These are phyloP conservation scores for Penicillium hesseltinei DNA, from an alignment of 2,329 filamentous ascomycete genomes.

Conservation along the genomic window DNA sequence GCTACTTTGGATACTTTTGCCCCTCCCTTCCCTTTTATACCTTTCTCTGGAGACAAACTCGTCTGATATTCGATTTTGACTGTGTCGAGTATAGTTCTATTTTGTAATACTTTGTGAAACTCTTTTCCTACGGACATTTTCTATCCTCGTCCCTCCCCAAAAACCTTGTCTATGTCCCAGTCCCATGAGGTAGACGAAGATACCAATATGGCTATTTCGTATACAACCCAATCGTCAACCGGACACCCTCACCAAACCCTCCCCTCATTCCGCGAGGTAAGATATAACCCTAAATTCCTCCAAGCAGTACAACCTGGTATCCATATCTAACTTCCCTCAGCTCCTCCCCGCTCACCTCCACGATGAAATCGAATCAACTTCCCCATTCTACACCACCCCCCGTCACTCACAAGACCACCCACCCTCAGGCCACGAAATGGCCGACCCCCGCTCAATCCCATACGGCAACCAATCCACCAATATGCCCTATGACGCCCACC, in stretches of 20 bases:
- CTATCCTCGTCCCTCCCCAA: slow-evolving; percentile 2
- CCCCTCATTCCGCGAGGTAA: slow-evolving; percentile 41
- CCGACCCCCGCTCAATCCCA: slow-evolving; percentile 31
- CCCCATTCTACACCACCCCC: slow-evolving; percentile 33
- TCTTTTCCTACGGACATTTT: background rate
- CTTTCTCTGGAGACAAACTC: background rate
- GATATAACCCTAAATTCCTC: background rate
- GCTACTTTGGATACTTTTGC: background rate
- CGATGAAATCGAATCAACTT: slow-evolving; percentile 42
- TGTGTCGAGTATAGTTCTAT: background rate
- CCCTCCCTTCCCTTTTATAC: background rate
- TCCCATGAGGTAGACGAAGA: slow-evolving; percentile 33
- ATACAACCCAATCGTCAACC: slow-evolving; percentile 34
- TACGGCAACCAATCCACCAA: slow-evolving; percentile 22
- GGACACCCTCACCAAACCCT: slow-evolving; percentile 33
- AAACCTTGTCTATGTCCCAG: slow-evolving; percentile 38
- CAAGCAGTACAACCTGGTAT: background rate
- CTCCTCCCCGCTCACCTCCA: slow-evolving; percentile 43
- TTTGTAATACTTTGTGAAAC: slow-evolving; percentile 1
- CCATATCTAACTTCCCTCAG: slow-evolving; percentile 22
- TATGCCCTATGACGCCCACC: slow-evolving; percentile 23
- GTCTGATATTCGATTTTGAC: slow-evolving; percentile 1
- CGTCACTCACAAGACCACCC: slow-evolving; percentile 32
- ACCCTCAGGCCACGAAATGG: slow-evolving; percentile 30
- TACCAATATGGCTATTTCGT: slow-evolving; percentile 41